Conservation (phyloP, 2,329 filamentous ascomycete genomes). For the Ophiostoma perfectum region DNA sequence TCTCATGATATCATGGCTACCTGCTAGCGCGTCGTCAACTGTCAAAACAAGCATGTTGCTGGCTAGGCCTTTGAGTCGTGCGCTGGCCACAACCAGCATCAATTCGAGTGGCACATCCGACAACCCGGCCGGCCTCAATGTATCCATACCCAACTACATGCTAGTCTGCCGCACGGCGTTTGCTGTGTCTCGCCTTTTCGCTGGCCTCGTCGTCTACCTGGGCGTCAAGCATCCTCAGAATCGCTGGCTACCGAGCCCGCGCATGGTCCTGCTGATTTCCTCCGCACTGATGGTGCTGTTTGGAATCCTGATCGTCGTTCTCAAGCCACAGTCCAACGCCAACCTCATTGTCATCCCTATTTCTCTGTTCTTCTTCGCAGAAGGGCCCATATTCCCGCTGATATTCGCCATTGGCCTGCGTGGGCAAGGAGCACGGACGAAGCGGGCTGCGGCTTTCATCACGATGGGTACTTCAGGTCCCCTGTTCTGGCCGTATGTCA, state of each 20-base stretch:
- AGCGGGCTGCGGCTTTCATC: constrained; percentile 70
- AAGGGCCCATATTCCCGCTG: constrained; percentile 76
- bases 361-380: constrained; percentile 70
- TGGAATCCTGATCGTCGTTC: constrained; percentile 43
- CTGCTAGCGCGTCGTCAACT: constrained; percentile 23
- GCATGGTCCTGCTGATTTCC: constrained; percentile 62
- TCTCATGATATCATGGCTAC: constrained; percentile 43
- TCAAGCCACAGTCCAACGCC: constrained; percentile 39
- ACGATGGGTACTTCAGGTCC: constrained; percentile 71
- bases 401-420: constrained; percentile 75
- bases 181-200: constrained; percentile 65
- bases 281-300: constrained; percentile 56
- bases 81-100: background rate
- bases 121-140: constrained; percentile 42
- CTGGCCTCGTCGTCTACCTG: constrained; percentile 58
- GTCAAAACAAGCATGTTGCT: no score
- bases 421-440: constrained; percentile 73
- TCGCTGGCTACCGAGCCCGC: constrained; percentile 57
- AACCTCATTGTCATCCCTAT: constrained; percentile 55
- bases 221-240: constrained; percentile 34
- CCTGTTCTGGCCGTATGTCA: constrained; percentile 67
- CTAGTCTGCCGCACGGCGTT: constrained; percentile 69
- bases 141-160: constrained; percentile 60
- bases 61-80: background rate
- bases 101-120: constrained; percentile 28